phyloP scores from a whole-genome alignment of 371 early-diverging fungal genomes.

The Apophysomyces ossiformis region DNA sequence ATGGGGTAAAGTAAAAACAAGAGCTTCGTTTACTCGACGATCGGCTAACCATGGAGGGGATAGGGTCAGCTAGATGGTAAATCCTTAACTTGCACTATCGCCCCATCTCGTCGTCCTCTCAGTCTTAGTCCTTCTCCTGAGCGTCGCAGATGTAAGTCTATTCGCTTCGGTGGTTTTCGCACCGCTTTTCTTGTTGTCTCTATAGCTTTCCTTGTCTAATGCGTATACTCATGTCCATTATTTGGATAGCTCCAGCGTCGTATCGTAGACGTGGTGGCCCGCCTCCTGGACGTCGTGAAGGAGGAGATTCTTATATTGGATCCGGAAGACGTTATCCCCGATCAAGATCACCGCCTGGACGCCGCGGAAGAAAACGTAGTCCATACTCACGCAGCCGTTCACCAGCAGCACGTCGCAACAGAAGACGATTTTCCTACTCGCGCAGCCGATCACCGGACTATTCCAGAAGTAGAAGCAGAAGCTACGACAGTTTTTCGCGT shows the following conservation, averaged over 20 bases:
- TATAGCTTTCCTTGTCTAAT: constrained; percentile 16
- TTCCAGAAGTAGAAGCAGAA: constrained; percentile 36
- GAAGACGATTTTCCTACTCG: constrained; percentile 24
- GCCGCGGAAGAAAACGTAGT: constrained; percentile 3
- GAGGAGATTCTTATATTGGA: no score
- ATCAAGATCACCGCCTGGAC: constrained; percentile 2
- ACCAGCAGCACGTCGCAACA: constrained; percentile 23
- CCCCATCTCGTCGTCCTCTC: constrained; percentile 38
- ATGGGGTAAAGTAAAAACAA: constrained; percentile 39
- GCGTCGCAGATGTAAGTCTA: constrained; percentile 32
- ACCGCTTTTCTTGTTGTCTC: constrained; percentile 20
- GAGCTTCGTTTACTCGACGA: background rate
- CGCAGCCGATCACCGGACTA: constrained; percentile 40
- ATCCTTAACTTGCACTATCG: constrained; percentile 31
- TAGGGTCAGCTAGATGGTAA: constrained; percentile 66
- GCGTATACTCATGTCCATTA: no score
- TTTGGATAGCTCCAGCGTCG: no score
- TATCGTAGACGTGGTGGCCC: background rate
- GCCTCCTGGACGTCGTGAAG: constrained; percentile 11
- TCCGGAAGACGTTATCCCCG: no score
- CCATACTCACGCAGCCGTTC: constrained; percentile 41
- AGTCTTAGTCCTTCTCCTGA: constrained; percentile 29
- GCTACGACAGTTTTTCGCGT: constrained; percentile 33
- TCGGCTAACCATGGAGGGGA: background rate
- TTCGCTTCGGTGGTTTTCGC: background rate